Evolutionary conservation across 768 basidiomycete genomes (phyloP), one percentile per base, ranked within the genome.

Genomic region (Trichaptum fuscoviolaceum): DNA sequence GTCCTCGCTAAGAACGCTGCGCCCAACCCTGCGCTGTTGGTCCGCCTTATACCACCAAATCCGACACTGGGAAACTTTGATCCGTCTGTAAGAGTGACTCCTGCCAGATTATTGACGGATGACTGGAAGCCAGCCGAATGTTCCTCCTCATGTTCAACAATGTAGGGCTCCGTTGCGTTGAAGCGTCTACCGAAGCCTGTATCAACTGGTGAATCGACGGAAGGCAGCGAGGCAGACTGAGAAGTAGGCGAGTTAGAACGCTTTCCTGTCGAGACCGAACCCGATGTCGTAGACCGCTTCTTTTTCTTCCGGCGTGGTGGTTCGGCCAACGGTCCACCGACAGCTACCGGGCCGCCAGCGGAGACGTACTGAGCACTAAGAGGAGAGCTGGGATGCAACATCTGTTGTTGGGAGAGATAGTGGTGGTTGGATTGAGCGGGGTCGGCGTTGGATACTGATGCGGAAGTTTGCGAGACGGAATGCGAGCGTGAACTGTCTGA

Each of bases 381-480:
- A 61, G 59, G 59, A 24, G 58, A 23, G 58, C 23, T 18, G 15
- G 59, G 59, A 61, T 61, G 59, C 24, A 23, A 18, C 2, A 7
- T 2, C n/a, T 68, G 68, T 61, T 73, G 74, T 25, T 75, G 76
- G 12, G 70, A 67, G 35, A 69, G 62, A 42, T 70, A 74, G 42
- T 71, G 70, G 58, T 74, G 72, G 62, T 73, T 72, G 64, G 75
- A 75, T 65, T 66, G 8, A 3, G 30, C 7, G 36, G 10, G 18
- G 58, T 62, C 64, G 34, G 58, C 35, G 35, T 70, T 68, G 26
- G 81, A 81, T 27, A 76, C 60, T 0, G 85, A 86, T 4, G 83
- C 75, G 4, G 87, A 87, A 0, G 88, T 88, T 35, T 84, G 82
- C 3, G 87, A 89, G 36, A 82, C 84, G 4, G 86, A 87, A 66